Base-by-base conservation (phyloP, 139 green algal species). In the Chlorella vulgaris region DNA sequence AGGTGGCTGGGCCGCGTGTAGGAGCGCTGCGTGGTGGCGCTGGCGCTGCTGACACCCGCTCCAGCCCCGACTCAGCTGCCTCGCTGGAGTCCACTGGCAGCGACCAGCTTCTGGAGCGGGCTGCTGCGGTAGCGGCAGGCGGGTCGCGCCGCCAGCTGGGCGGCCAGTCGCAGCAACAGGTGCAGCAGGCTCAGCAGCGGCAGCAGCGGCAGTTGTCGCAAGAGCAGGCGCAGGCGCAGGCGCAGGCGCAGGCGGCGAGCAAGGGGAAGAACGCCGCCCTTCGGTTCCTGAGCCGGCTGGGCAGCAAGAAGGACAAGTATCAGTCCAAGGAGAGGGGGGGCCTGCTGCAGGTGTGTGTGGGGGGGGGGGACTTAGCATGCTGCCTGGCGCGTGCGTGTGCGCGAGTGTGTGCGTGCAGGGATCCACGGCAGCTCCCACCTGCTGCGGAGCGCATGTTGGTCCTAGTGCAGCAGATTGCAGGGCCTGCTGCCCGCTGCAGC, bases 281-380 rank as follows among this genome's bases (percentile, higher is more conserved):
- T 50, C 82, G 84, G 28, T 87, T 91, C 76, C 51, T 91, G 29
- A 84, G 65, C 50, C 82, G 84, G 21, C 75, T 92, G 22, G 78
- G 86, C 47, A 82, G 35, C 55, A 91, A 86, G 53, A 88, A 88
- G 69, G 86, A 92, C 0, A 83, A 84, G 68, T 91, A 84, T 62
- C 39, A 85, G 76, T n/a, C 58, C 31, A 85, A 78, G 50, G 66
- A 80, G 50, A 36, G 40, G 61, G 47, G 55, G 13, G 5, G 76
- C 33, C 47, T 81, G 35, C 74, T 78, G 33, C 71, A 87, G 66
- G 76, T 81, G 58, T 10, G 74, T 1, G n/a, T n/a, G 13, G 69
- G 40, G 42, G 5, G 42, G 26, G 43, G 10, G 47, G 47, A 15
- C 47, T 24, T 10, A 10, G 10, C 10, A 55, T 10, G 13, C 10